A percentile compares a stretch with the other conserved stretches of the same genome.
phyloP scores from a whole-genome alignment of 1,284 basidiomycete species.

The Ustilago bromivora region DNA sequence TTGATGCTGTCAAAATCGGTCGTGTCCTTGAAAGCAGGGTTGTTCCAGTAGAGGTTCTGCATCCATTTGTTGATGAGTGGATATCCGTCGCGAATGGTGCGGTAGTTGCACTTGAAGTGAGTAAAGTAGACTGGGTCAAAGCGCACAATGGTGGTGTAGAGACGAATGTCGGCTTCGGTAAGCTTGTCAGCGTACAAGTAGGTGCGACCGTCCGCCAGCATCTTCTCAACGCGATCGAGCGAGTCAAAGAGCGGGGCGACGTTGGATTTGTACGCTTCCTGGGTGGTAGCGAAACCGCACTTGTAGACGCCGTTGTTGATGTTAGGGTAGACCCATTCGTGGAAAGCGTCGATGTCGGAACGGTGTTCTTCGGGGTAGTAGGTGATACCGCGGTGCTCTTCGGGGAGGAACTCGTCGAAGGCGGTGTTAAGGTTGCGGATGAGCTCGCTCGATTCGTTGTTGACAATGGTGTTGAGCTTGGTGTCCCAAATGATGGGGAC shows the following conservation, averaged over 20 bases:
- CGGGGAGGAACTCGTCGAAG: conserved; percentile 66
- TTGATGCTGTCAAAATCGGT: conserved; percentile 80
- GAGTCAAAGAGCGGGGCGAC: conserved; percentile 77
- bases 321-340: conserved; percentile 78
- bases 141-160: conserved; percentile 89
- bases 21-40: conserved; percentile 84
- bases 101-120: conserved; percentile 91
- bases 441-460: conserved; percentile 75
- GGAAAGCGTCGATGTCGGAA: conserved; percentile 85
- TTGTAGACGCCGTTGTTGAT: conserved; percentile 79
- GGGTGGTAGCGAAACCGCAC: conserved; percentile 85
- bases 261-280: conserved; percentile 83
- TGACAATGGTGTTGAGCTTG: conserved; percentile 88
- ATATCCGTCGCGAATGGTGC: conserved; percentile 60
- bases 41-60: conserved; percentile 90
- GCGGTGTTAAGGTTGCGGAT: conserved; percentile 86
- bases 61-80: conserved; percentile 74
- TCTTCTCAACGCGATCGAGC: conserved; percentile 83
- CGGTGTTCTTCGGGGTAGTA: conserved; percentile 78
- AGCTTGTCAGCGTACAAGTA: conserved; percentile 84
- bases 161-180: conserved; percentile 87
- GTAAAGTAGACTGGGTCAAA: conserved; percentile 85
- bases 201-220: conserved; percentile 79
- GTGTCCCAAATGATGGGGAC: conserved; percentile 93
- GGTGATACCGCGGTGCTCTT: conserved; percentile 49